Base-by-base conservation (phyloP, 805 yeast species). In the Candida patagonica region DNA sequence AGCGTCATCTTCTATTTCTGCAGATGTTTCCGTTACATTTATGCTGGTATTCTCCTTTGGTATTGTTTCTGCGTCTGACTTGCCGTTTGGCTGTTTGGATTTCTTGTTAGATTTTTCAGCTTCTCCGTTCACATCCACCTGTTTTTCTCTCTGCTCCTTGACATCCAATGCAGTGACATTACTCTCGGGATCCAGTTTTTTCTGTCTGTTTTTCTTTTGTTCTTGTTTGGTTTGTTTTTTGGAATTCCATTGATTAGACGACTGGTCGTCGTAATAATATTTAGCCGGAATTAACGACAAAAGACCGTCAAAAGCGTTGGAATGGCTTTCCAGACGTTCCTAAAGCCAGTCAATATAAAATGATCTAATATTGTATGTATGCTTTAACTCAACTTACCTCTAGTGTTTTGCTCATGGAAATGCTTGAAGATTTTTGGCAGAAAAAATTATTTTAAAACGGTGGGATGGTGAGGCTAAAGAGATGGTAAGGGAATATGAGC, bases 271-370 rank as follows among this genome's bases (percentile, higher is more conserved):
- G 57, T 84, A 87, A 59, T 89, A 89, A 55, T 81, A 87, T 56
- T 87, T 86, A 2, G 96, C 95, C 2, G 97, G 96, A 43, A 89
- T 88, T 59, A 89, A 66, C 16, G 96, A 85, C 43, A 89, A 67
- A 38, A 89, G 66, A 19, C 96, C 95, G 56, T 84, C 85, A 59
- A 89, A 89, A 3, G 96, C 54, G 24, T 53, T 53, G 10, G 64
- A 59, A 42, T 61, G 63, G 43, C 54, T 52, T 31, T 45, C 46
- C 21, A 61, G 49, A 44, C 66, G 53, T 29, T 61, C 62, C 43
- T 49, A 27, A 15, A 24, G 39, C 36, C 31, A 42, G 43, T 26
- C 12, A 23, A 3, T 7, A 19, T 24, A 16, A 8, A 20, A 6
- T 5, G 23, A 10, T 12, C 20, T 6, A 30, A 30, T 10, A 12